phyloP scores from a whole-genome alignment of 2,329 filamentous ascomycete species.

The Septoria linicola region DNA sequence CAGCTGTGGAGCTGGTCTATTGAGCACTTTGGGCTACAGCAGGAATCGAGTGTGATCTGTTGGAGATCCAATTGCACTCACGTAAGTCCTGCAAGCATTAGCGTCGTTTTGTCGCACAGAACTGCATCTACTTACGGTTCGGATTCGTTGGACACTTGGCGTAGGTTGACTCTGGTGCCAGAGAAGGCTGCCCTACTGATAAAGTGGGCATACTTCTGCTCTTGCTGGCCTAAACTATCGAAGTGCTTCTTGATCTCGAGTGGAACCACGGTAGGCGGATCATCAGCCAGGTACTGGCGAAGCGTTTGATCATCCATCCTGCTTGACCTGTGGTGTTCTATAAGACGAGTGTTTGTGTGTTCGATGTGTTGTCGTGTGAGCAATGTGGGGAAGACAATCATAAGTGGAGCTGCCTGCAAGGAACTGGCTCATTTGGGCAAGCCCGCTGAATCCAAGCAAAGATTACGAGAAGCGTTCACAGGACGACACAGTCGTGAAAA shows the following conservation, averaged over 20 bases:
- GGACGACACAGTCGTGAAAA: no score
- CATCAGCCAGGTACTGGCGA: constrained; percentile 82
- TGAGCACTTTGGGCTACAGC: no score
- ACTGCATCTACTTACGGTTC: constrained; percentile 32
- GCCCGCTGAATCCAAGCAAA: not conserved
- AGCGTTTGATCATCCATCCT: constrained; percentile 46
- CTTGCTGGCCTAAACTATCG: constrained; percentile 58
- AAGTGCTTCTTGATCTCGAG: constrained; percentile 94
- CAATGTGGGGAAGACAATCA: not conserved
- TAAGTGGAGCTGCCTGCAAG: no score
- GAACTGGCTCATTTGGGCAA: no score
- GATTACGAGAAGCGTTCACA: no score
- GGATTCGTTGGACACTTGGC: constrained; percentile 54
- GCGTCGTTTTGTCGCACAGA: no score
- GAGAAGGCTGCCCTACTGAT: constrained; percentile 63
- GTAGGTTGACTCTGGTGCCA: constrained; percentile 53
- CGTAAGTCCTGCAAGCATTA: constrained; percentile 5
- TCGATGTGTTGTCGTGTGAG: not conserved
- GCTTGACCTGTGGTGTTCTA: not conserved
- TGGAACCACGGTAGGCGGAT: constrained; percentile 81
- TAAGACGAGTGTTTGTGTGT: no score
- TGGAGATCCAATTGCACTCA: no score
- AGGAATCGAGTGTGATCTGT: no score
- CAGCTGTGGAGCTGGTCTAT: no score
- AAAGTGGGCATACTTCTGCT: constrained; percentile 88